These are phyloP conservation scores for Lipomyces mesembrius DNA, from an alignment of 805 yeast genomes.

Conservation along the genomic window DNA sequence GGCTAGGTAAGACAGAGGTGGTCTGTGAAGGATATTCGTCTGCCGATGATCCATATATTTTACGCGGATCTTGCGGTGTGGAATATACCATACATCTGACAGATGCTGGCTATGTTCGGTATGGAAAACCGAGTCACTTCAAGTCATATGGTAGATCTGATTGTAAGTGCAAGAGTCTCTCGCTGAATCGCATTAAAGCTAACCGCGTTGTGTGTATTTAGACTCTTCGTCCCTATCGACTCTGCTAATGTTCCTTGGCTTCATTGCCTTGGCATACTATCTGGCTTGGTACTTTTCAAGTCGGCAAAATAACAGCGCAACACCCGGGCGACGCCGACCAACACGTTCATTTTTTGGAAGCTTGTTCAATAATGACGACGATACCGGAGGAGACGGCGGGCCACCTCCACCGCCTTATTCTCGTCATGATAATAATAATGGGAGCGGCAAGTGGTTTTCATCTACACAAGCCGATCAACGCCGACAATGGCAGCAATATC, in stretches of 20 bases:
- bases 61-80: slow-evolving; percentile 33
- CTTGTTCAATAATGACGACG: slow-evolving; percentile 7
- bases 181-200: neutral
- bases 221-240: neutral
- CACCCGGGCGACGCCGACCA: neutral
- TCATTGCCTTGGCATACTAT: neutral
- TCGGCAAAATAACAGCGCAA: neutral
- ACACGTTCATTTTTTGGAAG: slow-evolving; percentile 3
- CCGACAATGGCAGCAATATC: slow-evolving; percentile 19
- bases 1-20: slow-evolving; percentile 34
- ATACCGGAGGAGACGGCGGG: slow-evolving; percentile 7
- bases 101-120: slow-evolving; percentile 21
- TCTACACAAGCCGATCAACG: slow-evolving; percentile 19
- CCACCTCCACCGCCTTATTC: slow-evolving; percentile 35
- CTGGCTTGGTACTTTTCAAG: neutral
- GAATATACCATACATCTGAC: slow-evolving; percentile 31
- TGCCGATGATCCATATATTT: slow-evolving; percentile 30
- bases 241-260: slow-evolving; percentile 2
- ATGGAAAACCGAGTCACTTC: slow-evolving; percentile 12
- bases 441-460: slow-evolving; percentile 26
- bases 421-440: slow-evolving; percentile 12
- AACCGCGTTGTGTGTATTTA: neutral
- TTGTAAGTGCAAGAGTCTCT: neutral
- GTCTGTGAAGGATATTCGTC: slow-evolving; percentile 31
- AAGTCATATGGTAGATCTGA: neutral